Evolutionary conservation across 2,329 filamentous ascomycete species (phyloP), one percentile per base, ranked within the genome.

Genomic region (Fusarium succisae): DNA sequence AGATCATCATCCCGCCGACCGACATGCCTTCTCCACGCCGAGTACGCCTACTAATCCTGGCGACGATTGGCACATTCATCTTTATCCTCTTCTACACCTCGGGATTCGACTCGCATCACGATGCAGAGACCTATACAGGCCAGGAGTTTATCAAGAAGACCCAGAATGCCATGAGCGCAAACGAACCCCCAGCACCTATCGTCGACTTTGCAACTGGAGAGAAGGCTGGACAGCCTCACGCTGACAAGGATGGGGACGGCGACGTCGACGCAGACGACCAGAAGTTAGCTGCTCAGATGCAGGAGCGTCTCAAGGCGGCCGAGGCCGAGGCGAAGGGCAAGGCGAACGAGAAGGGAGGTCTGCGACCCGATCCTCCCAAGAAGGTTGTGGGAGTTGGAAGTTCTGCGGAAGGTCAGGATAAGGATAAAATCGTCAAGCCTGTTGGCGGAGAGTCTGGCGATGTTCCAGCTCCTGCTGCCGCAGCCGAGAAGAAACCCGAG

Each of bases 1-100:
- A 56, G 48, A 69, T 63, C 62, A 71, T 61, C 67, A 72, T 61
- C 56, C 66, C 72, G 57, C 58, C 70, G 79, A 66, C 57, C 32
- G 32, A 35, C 32, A 94, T 94, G 92, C 89, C 91, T 78, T 92
- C 92, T 26, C 86, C 88, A 77, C 91, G 94, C 74, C 91, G 94
- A 77, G 80, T 94, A 77, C 91, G 91, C 79, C 84, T 92, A 76
- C 84, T 94, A 63, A 84, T 90, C 73, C 85, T 95, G 78, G 85
- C 92, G 64, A 86, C 91, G 63, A 76, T 95, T 75, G 86, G 91
- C 74, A 85, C 89, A 67, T 83, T 96, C 68, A 83, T 96, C 75
- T 87, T 91, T 51, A 84, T 92, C 62, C 85, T 97, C 76, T 94
- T 96, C 85, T 91, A 94, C 80, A 92, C 91, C 26, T 88, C 88